Evolutionary conservation across 345 rosid species (phyloP).

Genomic region (Aquilaria malaccensis): DNA sequence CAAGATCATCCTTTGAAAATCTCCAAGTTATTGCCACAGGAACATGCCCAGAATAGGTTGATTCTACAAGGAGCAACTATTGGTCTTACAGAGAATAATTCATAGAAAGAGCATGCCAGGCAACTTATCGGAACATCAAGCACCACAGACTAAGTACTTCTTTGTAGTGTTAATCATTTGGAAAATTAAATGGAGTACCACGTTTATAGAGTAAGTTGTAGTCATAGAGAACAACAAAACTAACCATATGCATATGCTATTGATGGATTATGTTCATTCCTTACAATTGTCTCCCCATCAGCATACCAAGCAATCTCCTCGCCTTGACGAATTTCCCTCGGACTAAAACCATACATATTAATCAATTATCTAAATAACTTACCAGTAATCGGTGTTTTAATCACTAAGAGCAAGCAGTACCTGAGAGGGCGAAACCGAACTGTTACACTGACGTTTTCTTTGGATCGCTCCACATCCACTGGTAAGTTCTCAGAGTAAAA

Average conservation of each 20-base stretch:
- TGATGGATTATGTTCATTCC: conserved; percentile 79
- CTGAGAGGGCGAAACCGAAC: conserved; percentile 97
- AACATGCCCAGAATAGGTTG: background rate
- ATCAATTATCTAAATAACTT: conserved; percentile 16
- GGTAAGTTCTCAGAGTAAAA: conserved; percentile 48
- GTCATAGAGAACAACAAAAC: conserved; percentile 7
- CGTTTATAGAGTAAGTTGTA: no score
- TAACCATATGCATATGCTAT: conserved; percentile 97
- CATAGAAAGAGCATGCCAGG: background rate
- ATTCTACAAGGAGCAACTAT: background rate
- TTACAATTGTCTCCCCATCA: conserved; percentile 90
- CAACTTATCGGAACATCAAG: no score
- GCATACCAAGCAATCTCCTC: conserved; percentile 99
- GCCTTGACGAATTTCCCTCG: conserved; percentile 92
- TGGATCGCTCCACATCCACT: conserved; percentile 43
- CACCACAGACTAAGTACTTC: no score
- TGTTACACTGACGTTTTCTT: conserved; percentile 89
- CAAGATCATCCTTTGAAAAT: background rate
- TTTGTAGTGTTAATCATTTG: no score
- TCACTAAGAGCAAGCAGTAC: conserved; percentile 22
- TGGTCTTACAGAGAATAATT: background rate
- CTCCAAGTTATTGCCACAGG: background rate
- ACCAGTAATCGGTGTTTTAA: conserved; percentile 6
- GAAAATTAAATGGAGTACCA: no score
- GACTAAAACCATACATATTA: conserved; percentile 37